Evolutionary conservation across 306 rosid genomes (phyloP).

Genomic region (Rosa rugosa): DNA sequence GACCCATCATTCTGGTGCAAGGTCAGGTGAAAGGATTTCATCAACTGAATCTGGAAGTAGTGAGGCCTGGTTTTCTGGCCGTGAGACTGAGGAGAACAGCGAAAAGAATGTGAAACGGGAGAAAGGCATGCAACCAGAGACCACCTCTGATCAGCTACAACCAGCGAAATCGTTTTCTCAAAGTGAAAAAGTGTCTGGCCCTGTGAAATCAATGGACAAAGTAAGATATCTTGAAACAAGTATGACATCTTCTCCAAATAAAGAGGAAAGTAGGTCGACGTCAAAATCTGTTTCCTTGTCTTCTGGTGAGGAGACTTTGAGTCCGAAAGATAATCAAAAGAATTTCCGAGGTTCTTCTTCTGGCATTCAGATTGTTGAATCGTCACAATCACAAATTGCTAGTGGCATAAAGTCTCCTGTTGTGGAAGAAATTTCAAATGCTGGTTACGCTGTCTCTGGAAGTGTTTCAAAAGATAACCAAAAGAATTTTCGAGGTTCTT

Average conservation of each 20-base stretch:
- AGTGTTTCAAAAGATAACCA: slow-evolving; percentile 30
- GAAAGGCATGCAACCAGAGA: slow-evolving; percentile 37
- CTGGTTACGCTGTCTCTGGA: slow-evolving; percentile 23
- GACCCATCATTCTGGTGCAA: slow-evolving; percentile 47
- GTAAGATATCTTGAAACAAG: slow-evolving; percentile 49
- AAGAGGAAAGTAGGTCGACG: slow-evolving; percentile 42
- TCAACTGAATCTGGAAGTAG: slow-evolving; percentile 60
- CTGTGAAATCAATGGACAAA: slow-evolving; percentile 37
- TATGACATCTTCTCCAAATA: slow-evolving; percentile 38
- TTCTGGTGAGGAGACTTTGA: slow-evolving; percentile 50
- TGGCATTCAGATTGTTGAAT: slow-evolving; percentile 40
- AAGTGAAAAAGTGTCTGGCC: slow-evolving; percentile 39
- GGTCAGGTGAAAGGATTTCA: slow-evolving; percentile 56
- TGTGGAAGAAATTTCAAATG: slow-evolving; percentile 19
- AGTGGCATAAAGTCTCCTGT: slow-evolving; percentile 18
- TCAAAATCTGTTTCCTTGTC: slow-evolving; percentile 48
- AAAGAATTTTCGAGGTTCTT: slow-evolving; percentile 38
- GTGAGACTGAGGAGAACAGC: slow-evolving; percentile 57
- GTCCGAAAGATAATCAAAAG: slow-evolving; percentile 42
- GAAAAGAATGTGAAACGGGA: slow-evolving; percentile 39
- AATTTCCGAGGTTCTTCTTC: slow-evolving; percentile 40
- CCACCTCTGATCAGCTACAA: slow-evolving; percentile 43
- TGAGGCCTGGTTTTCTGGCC: slow-evolving; percentile 74
- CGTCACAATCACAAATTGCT: slow-evolving; percentile 35
- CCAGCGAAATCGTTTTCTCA: slow-evolving; percentile 23